These are phyloP conservation scores for Pinus taeda DNA, from an alignment of 75 land plant species.

Conservation along the genomic window DNA sequence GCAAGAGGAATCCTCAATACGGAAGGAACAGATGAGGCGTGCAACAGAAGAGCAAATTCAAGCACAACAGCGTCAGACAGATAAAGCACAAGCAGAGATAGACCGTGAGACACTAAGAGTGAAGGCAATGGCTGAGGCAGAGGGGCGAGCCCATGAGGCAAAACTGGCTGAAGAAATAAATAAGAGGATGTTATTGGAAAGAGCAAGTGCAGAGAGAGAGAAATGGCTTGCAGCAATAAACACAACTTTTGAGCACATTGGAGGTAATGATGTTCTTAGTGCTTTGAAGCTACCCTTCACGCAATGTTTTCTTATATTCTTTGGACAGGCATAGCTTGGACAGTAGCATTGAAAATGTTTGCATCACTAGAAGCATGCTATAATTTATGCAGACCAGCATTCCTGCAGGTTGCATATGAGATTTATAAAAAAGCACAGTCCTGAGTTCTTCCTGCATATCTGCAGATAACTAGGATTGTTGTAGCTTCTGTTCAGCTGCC, in stretches of 20 bases:
- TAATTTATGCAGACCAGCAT: background rate
- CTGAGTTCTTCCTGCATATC: background rate
- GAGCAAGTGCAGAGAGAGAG: constrained; percentile 78
- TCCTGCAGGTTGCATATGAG: background rate
- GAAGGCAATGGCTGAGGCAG: constrained; percentile 92
- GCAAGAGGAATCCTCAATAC: constrained; percentile 87
- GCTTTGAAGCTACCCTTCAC: too few species aligned
- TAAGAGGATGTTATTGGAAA: constrained; percentile 78
- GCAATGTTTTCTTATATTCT: background rate
- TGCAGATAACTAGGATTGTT: background rate
- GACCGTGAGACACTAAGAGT: constrained; percentile 91
- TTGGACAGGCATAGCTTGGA: background rate
- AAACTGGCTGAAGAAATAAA: constrained; percentile 81
- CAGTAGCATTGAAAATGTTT: background rate
- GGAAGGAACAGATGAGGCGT: constrained; percentile 83
- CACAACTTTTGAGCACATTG: constrained; percentile 84
- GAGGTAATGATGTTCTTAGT: constrained; percentile 42
- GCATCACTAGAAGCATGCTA: background rate
- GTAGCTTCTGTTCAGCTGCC: background rate
- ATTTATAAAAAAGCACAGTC: background rate
- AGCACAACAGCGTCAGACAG: constrained; percentile 84
- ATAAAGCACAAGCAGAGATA: constrained; percentile 85
- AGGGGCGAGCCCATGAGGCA: constrained; percentile 88
- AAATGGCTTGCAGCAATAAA: constrained; percentile 98
- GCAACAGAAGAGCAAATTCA: constrained; percentile 91